Evolutionary conservation across 495 filamentous ascomycete genomes (phyloP).

Genomic region (Annulohypoxylon maeteangense): DNA sequence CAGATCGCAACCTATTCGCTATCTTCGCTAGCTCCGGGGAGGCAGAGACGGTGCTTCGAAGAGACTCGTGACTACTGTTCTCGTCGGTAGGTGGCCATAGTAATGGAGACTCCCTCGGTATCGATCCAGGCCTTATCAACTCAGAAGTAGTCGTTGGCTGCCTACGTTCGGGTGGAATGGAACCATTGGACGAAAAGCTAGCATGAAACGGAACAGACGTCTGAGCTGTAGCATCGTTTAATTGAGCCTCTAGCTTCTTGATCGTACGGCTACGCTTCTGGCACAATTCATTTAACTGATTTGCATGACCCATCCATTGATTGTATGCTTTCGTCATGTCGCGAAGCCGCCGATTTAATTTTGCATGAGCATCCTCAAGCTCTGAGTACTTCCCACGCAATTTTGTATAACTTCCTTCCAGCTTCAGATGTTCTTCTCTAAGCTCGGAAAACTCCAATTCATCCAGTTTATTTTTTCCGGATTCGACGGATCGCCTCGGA

Average conservation of each 20-base stretch:
- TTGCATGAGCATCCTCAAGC: slow-evolving; percentile 52
- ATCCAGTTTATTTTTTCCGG: slow-evolving; percentile 31
- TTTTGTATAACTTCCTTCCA: slow-evolving; percentile 40
- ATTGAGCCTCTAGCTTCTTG: slow-evolving; percentile 43
- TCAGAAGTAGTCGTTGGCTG: background rate
- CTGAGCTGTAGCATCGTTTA: slow-evolving; percentile 19
- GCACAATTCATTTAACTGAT: slow-evolving; percentile 32
- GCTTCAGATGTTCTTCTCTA: slow-evolving; percentile 45
- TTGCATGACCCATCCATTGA: slow-evolving; percentile 43
- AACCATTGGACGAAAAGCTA: slow-evolving; percentile 31
- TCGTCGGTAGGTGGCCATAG: slow-evolving; percentile 5
- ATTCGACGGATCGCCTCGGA: slow-evolving; percentile 30
- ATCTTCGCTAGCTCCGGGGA: background rate
- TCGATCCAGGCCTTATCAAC: background rate
- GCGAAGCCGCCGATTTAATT: slow-evolving; percentile 42
- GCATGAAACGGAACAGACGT: slow-evolving; percentile 18
- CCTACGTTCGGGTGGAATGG: background rate
- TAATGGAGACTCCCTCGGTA: background rate
- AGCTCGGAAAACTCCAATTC: slow-evolving; percentile 36
- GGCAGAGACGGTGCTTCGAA: background rate
- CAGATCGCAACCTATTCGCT: background rate
- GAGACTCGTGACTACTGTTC: background rate
- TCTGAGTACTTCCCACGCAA: slow-evolving; percentile 41
- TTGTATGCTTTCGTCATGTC: slow-evolving; percentile 34
- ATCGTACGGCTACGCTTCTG: slow-evolving; percentile 42